Percentiles rank a stretch among this genome's conserved stretches.
These are phyloP conservation scores for Rhizophagus prolifer DNA, from an alignment of 192 early-diverging fungal genomes.

Conservation along the genomic window DNA sequence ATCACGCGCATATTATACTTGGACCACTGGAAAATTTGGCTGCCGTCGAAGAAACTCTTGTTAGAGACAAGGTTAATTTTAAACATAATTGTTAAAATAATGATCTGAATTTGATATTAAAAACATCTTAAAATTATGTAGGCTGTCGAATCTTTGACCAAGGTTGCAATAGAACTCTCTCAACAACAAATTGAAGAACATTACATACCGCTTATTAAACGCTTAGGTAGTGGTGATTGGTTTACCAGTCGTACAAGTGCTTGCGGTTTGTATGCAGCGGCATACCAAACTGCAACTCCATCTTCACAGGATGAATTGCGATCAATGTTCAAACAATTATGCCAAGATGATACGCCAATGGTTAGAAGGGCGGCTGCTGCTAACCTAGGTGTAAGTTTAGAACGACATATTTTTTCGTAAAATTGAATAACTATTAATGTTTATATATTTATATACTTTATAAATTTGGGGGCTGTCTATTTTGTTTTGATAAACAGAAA, in stretches of 20 bases:
- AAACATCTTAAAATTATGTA: conserved; percentile 36
- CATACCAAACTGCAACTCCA: conserved; percentile 70
- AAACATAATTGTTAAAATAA: conserved; percentile 18
- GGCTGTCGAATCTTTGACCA: conserved; percentile 94
- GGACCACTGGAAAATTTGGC: conserved; percentile 95
- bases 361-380: conserved; percentile 93
- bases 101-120: conserved; percentile 14
- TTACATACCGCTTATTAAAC: conserved; percentile 88
- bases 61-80: conserved; percentile 85
- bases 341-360: conserved; percentile 97
- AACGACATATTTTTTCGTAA: not conserved
- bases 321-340: conserved; percentile 75
- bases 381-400: conserved; percentile 61
- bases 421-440: conserved; percentile 11
- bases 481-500: conserved; percentile 43
- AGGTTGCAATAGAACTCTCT: conserved; percentile 73
- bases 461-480: not conserved
- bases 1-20: conserved; percentile 82
- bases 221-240: conserved; percentile 94
- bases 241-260: conserved; percentile 95
- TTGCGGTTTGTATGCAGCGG: conserved; percentile 88
- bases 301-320: conserved; percentile 85
- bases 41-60: conserved; percentile 95
- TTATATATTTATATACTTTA: too few species aligned
- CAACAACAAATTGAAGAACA: conserved; percentile 84